Percentiles rank a stretch among this genome's conserved stretches.
Evolutionary conservation across 176 grass and related monocot genomes (phyloP).

Genomic region (Miscanthus lutarioriparius): DNA sequence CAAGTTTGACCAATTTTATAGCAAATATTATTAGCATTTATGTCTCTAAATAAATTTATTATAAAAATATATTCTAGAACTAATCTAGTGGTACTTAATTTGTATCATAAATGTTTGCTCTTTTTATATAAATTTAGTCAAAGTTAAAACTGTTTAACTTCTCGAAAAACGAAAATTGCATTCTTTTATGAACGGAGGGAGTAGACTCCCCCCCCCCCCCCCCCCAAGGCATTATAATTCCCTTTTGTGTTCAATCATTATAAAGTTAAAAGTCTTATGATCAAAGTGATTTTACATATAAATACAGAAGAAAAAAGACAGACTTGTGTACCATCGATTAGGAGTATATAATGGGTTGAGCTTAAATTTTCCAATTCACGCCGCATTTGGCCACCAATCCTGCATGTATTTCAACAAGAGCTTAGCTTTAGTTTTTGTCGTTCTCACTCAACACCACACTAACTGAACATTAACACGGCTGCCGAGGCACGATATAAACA

Average conservation of each 20-base stretch:
- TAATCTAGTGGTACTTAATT: too few relatives aligned
- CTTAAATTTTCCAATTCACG: constrained; percentile 2
- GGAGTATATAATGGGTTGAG: constrained; percentile 1
- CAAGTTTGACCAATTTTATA: too few relatives aligned
- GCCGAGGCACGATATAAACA: constrained; percentile 1
- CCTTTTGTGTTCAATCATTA: constrained; percentile 12
- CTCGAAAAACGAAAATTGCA: too few relatives aligned
- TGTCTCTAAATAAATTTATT: too few relatives aligned
- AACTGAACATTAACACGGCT: neutral
- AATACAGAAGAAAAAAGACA: neutral
- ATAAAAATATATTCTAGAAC: too few relatives aligned
- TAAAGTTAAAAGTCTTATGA: neutral
- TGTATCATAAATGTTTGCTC: too few relatives aligned
- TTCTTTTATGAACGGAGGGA: too few relatives aligned
- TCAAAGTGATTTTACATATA: neutral
- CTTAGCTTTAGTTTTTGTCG: constrained; percentile 34
- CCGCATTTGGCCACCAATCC: constrained; percentile 9
- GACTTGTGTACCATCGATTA: neutral
- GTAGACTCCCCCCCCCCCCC: too few relatives aligned
- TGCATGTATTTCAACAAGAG: constrained; percentile 51
- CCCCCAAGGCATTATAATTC: neutral
- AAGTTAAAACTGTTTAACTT: too few relatives aligned
- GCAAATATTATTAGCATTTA: too few relatives aligned
- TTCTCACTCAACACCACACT: constrained; percentile 32
- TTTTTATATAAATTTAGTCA: too few relatives aligned